Evolutionary conservation across 192 early-diverging fungal genomes (phyloP).

Genomic region (Endogone sp.): DNA sequence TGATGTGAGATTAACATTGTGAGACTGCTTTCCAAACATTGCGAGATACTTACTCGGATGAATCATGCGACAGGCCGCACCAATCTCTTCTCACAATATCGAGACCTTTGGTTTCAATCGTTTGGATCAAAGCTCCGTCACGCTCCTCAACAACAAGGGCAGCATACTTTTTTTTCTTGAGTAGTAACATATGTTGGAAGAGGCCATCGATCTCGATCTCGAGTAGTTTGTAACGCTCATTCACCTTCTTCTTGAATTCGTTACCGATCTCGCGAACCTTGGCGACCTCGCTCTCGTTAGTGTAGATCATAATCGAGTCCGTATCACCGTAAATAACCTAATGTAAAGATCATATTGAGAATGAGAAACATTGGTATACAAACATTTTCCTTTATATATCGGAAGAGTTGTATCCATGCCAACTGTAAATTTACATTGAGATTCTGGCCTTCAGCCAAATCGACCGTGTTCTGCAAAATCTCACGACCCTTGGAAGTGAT

Average conservation of each 20-base stretch:
- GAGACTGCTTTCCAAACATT: too few species aligned
- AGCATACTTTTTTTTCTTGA: constrained; percentile 99
- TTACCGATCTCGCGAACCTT: constrained; percentile 79
- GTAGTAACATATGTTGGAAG: constrained; percentile 82
- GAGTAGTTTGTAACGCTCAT: constrained; percentile 88
- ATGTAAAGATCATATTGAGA: neutral
- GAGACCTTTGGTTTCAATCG: constrained; percentile 87
- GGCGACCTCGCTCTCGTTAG: constrained; percentile 63
- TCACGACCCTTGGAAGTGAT: constrained; percentile 94
- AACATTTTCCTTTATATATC: too few species aligned
- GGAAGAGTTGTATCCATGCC: neutral
- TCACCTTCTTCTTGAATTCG: constrained; percentile 79
- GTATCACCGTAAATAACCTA: constrained; percentile 99
- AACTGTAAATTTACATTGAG: constrained; percentile 57
- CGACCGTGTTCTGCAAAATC: constrained; percentile 91
- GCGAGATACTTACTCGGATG: constrained; percentile 56
- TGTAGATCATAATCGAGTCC: constrained; percentile 98
- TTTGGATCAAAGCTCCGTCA: constrained; percentile 43
- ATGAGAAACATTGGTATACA: too few species aligned
- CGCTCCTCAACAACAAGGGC: constrained; percentile 66
- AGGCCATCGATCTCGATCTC: constrained; percentile 98
- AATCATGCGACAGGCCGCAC: constrained; percentile 92
- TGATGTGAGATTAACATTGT: too few species aligned
- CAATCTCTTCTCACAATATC: constrained; percentile 97
- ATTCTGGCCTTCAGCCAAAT: constrained; percentile 71